Base-by-base conservation (phyloP, 768 basidiomycete genomes). In the Dacryopinax spathularia region DNA sequence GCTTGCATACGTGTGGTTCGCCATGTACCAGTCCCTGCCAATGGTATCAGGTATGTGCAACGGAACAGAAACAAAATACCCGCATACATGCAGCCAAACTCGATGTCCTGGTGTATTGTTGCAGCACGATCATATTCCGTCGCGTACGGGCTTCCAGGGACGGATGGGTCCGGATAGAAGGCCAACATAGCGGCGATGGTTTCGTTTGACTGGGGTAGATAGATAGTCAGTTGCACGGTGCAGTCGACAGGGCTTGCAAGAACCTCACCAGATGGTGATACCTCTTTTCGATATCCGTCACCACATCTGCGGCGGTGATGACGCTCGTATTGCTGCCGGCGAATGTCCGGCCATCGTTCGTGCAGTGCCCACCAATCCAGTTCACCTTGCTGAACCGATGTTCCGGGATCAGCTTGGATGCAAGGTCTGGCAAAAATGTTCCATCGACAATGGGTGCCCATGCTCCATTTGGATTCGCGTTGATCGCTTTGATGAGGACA, bases 11-110 rank as follows among this genome's bases (percentile, higher is more conserved):
- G 73, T 65, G 33, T 72, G 72, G 31, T 78, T 72, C 0, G 77
- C 75, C 43, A 77, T 65, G 63, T 73, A 74, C 72, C 71, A 75
- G 66, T 79, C 78, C 75, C 78, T 79, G 65, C 7, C 4, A 34
- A 35, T 29, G 10, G 37, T 9, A 44, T 44, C 56, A 34, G 20
- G 48, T 63, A 35, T 43, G 34, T 36, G 22, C 33, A 27, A 25
- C 20, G 56, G 62, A 18, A 20, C 1, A 35, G 33, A 33, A 27
- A 22, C 25, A 6, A 29, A 36, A 12, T n/a, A n/a, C n/a, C 35
- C 25, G 60, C 77, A 1, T 37, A 78, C 78, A 79, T 76, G 76
- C 78, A 79, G 10, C 75, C 75, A 64, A 78, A 78, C 7, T 77
- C 69, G 0, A 75, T 74, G 7, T 79, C 77, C 13, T 76, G 76